Evolutionary conservation across 2,329 filamentous ascomycete genomes (phyloP).

Genomic region (Pezicula neosporulosa): DNA sequence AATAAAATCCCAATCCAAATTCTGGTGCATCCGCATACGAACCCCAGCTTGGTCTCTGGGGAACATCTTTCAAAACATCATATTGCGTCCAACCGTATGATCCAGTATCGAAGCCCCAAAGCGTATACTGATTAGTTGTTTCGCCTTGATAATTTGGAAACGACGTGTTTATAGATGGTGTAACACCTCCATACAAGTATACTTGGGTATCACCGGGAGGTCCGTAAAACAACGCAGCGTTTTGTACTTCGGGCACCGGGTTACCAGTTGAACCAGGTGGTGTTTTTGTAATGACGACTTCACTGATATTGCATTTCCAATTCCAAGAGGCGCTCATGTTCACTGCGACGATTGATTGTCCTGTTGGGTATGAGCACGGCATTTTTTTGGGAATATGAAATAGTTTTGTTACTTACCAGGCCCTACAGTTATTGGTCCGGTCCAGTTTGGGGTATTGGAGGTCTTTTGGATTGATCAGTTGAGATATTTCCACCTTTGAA

Average conservation of each 20-base stretch:
- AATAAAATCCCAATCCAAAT: constrained; percentile 14
- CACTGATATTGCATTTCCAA: constrained; percentile 5
- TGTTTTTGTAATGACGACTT: constrained; percentile 4
- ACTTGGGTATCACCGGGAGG: not conserved
- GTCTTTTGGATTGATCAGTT: no score
- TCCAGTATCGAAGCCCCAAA: not conserved
- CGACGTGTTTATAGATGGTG: constrained; percentile 10
- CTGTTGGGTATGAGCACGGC: no score
- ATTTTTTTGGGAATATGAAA: no score
- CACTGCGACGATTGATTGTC: constrained; percentile 4
- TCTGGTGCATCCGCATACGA: constrained; percentile 7
- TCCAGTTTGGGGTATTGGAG: no score
- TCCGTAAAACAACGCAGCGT: constrained; percentile 10
- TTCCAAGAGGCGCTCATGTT: constrained; percentile 9
- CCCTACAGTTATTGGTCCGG: no score
- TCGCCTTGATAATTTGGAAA: constrained; percentile 5
- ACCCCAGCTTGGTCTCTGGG: constrained; percentile 7
- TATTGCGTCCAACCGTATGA: constrained; percentile 5
- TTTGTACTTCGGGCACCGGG: constrained; percentile 4
- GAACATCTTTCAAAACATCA: constrained; percentile 3
- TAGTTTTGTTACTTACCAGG: no score
- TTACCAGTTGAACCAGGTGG: not conserved
- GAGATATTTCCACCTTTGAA: no score
- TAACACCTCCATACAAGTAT: constrained; percentile 12
- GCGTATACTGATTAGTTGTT: not conserved